phyloP scores from a whole-genome alignment of 2,329 filamentous ascomycete species.

The Seiridium unicorne region DNA sequence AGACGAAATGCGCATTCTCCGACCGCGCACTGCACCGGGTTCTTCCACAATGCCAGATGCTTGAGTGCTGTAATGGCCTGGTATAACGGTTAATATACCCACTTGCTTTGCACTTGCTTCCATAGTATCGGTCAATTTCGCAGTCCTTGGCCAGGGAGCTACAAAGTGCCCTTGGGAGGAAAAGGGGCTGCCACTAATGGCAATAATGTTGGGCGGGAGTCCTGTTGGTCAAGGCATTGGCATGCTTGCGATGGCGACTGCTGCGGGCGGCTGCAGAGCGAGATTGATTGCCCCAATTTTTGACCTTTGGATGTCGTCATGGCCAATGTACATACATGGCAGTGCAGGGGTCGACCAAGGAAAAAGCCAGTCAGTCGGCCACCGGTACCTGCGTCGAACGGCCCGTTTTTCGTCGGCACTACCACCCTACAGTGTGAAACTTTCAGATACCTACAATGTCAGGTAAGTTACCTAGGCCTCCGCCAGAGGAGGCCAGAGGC shows the following conservation, averaged over 20 bases:
- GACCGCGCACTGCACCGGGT: too few relatives aligned
- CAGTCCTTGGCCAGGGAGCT: background rate
- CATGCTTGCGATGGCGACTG: background rate
- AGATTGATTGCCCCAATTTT: background rate
- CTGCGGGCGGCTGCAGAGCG: background rate
- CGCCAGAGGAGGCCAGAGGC: too few relatives aligned
- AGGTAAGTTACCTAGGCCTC: background rate
- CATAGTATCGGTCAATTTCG: too few relatives aligned
- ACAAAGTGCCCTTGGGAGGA: background rate
- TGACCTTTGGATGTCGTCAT: constrained; percentile 6
- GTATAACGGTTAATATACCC: too few relatives aligned
- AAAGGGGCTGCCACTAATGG: background rate
- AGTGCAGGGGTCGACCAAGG: background rate
- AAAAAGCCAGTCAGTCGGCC: background rate
- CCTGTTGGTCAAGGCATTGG: background rate
- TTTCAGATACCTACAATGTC: background rate
- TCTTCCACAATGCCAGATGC: too few relatives aligned
- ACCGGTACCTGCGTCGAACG: constrained; percentile 6
- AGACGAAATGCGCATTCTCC: too few relatives aligned
- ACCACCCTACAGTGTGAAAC: background rate
- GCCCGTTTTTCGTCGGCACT: constrained; percentile 6
- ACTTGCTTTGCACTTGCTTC: too few relatives aligned
- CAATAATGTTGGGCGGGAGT: background rate
- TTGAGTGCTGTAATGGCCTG: too few relatives aligned
- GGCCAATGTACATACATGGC: background rate